Evolutionary conservation across 2,329 filamentous ascomycete species (phyloP).

Genomic region (Thielaviopsis musarum): DNA sequence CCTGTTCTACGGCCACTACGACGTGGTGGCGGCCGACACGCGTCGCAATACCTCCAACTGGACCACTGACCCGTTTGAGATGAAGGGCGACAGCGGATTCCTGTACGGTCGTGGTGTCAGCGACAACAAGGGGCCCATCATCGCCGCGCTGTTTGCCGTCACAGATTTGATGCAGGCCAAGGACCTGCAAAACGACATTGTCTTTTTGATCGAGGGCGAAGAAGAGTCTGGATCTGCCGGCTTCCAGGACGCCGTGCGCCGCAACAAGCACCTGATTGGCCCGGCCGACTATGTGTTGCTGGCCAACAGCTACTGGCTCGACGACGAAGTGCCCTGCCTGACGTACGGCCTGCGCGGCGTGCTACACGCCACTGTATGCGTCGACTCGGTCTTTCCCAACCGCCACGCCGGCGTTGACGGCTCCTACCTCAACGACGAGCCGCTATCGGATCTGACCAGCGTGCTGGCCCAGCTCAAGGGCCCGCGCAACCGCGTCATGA

Average conservation of each 20-base stretch:
- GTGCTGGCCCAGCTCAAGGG: conserved; percentile 72
- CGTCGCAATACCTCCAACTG: conserved; percentile 53
- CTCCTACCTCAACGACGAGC: conserved; percentile 76
- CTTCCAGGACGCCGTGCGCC: conserved; percentile 66
- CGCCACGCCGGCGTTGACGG: conserved; percentile 95
- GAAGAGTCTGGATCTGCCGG: conserved; percentile 89
- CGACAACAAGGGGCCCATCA: conserved; percentile 92
- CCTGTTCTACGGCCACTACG: conserved; percentile 95
- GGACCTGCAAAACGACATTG: conserved; percentile 66
- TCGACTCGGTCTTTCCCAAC: conserved; percentile 75
- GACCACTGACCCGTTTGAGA: conserved; percentile 74
- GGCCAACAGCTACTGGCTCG: conserved; percentile 97
- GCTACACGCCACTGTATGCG: conserved; percentile 77
- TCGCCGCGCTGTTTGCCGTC: conserved; percentile 86
- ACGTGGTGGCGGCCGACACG: conserved; percentile 81
- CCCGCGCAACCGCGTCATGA: conserved; percentile 59
- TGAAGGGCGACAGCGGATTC: conserved; percentile 80
- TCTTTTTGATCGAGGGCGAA: conserved; percentile 92
- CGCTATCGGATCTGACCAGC: conserved; percentile 76
- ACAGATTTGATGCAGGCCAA: conserved; percentile 79
- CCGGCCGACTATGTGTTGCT: conserved; percentile 86
- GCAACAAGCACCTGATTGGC: conserved; percentile 72
- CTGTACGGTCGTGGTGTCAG: conserved; percentile 91
- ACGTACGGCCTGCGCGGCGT: conserved; percentile 91
- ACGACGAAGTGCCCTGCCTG: conserved; percentile 86